Percentiles rank a stretch among this genome's conserved stretches.
Evolutionary conservation across 2,329 filamentous ascomycete species (phyloP).

Genomic region (Drechslerella coelobrocha): DNA sequence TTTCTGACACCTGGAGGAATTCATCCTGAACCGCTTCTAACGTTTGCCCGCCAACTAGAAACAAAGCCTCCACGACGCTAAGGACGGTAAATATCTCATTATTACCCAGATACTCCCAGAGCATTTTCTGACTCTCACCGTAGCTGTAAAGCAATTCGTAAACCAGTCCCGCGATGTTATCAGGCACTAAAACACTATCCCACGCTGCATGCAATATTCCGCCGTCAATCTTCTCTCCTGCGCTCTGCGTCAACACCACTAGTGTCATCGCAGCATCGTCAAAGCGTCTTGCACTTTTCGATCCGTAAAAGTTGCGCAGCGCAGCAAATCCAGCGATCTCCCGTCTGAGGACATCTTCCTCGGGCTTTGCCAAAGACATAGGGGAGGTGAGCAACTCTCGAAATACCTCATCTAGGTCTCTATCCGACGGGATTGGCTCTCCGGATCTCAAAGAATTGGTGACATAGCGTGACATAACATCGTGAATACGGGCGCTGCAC

Average conservation of each 20-base stretch:
- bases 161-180: slow-evolving; percentile 41
- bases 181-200: slow-evolving; percentile 36
- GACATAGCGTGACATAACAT: slow-evolving; percentile 38
- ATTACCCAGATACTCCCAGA: slow-evolving; percentile 21
- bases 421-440: slow-evolving; percentile 12
- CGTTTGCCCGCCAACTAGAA: slow-evolving; percentile 40
- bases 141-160: slow-evolving; percentile 33
- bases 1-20: slow-evolving; percentile 13
- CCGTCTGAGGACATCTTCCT: slow-evolving; percentile 42
- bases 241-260: slow-evolving; percentile 35
- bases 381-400: slow-evolving; percentile 32
- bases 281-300: slow-evolving; percentile 19
- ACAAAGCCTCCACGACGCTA: slow-evolving; percentile 29
- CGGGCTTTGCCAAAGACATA: slow-evolving; percentile 11
- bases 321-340: slow-evolving; percentile 48
- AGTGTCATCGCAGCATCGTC: slow-evolving; percentile 36
- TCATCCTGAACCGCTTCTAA: slow-evolving; percentile 38
- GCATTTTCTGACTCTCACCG: background rate
- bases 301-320: slow-evolving; percentile 35
- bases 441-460: slow-evolving; percentile 27
- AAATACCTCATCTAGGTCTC: slow-evolving; percentile 34
- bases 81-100: slow-evolving; percentile 34
- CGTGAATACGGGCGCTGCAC: slow-evolving; percentile 31
- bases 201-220: slow-evolving; percentile 37
- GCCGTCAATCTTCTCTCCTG: slow-evolving; percentile 39